Evolutionary conservation across 768 basidiomycete species (phyloP), one percentile per base, ranked within the genome.

Genomic region (button mushroom (Agaricus bisporus)): DNA sequence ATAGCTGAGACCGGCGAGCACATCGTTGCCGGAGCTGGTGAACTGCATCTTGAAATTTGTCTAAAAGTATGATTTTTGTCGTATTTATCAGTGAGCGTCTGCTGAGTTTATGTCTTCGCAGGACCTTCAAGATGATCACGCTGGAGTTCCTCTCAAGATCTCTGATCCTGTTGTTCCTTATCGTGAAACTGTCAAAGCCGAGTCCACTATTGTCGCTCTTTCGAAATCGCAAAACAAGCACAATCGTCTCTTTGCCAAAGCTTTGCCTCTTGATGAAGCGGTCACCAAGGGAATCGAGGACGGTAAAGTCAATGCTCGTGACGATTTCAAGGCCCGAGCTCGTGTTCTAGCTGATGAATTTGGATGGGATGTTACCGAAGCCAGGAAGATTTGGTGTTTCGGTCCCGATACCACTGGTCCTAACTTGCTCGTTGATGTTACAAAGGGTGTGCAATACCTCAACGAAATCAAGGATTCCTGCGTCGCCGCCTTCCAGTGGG

Each of bases 161-260:
- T 98, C 97, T 32, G 91, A 95, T 72, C 92, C 91, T 61, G 95
- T 99, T 68, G 95, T 99, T 62, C 89, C 88, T 48, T 98, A 98
- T 77, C 82, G 93, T 70, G 97, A 98, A 80, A 98, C 97, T 12
- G 95, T 99, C 70, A 92, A 86, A 74, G 73, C 92, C 49, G 94
- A 98, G 73, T 98, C 97, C 5, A 83, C 85, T 48, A 98, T 98
- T 62, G 86, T 91, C 61, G 97, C 97, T 26, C 79, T 99, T 37
- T 98, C 97, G 55, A 99, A 99, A 73, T 98, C 97, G 18, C 97
- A 98, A 76, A 98, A 99, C 82, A 99, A 98, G 81, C 97, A 99
- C 85, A 99, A 99, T 71, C 91, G 97, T 76, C 80, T 99, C 55
- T 99, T 86, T 72, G 82, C 86, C 61, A 94, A 94, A 80, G 97